phyloP scores from a whole-genome alignment of 192 early-diverging fungal species.

The Borealophlyctis nickersoniae region DNA sequence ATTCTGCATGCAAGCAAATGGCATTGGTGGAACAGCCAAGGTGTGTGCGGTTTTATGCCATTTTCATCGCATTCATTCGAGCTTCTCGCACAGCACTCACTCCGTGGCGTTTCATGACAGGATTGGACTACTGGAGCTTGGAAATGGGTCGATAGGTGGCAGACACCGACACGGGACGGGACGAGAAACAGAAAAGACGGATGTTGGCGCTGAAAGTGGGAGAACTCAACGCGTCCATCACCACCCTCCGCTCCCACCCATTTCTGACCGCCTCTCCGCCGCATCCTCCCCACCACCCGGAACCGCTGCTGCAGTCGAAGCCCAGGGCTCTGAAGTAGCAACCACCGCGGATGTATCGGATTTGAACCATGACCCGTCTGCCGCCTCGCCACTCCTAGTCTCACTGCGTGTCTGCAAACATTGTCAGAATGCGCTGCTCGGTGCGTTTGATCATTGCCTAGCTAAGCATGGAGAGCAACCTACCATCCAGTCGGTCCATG shows the following conservation, averaged over 20 bases:
- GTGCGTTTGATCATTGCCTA: conserved; percentile 53
- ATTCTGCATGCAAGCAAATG: no score
- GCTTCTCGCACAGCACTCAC: no score
- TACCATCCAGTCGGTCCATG: conserved; percentile 32
- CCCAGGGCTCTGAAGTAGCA: neutral
- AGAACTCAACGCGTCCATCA: no score
- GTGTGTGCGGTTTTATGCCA: no score
- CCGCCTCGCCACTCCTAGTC: conserved; percentile 24
- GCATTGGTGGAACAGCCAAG: no score
- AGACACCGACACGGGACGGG: no score
- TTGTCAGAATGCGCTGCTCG: conserved; percentile 44
- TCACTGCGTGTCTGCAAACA: conserved; percentile 45
- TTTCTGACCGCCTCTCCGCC: conserved; percentile 8
- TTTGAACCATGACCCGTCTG: neutral
- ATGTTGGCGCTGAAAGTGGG: no score
- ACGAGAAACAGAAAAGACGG: no score
- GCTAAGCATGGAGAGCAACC: conserved; percentile 6
- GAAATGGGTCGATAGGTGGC: no score
- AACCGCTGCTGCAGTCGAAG: neutral
- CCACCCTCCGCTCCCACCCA: conserved; percentile 21
- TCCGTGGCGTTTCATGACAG: no score
- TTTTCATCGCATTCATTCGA: no score
- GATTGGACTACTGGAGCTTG: no score
- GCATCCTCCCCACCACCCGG: neutral
- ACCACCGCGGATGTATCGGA: neutral